These are phyloP conservation scores for Leccinum ochraceum DNA, from an alignment of 768 basidiomycete species.

Conservation along the genomic window DNA sequence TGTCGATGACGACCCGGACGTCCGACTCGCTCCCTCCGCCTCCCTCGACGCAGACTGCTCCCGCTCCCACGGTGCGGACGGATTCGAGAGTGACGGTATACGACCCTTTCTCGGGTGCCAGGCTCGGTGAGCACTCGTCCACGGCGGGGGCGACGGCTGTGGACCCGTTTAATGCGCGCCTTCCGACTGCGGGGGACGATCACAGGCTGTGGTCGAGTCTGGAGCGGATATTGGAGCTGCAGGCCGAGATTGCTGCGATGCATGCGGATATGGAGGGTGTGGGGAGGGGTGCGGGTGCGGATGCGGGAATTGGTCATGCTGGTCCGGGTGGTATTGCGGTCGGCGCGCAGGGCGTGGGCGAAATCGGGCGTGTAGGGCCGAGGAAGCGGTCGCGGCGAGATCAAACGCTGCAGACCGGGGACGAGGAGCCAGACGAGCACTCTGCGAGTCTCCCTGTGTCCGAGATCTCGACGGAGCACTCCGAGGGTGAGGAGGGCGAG, in stretches of 20 bases:
- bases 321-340: conserved; percentile 29
- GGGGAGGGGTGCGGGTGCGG: conserved; percentile 7
- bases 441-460: conserved; percentile 18
- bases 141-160: conserved; percentile 7
- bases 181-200: conserved; percentile 35
- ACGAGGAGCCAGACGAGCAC: conserved; percentile 27
- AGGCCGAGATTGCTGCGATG: conserved; percentile 70
- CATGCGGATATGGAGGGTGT: conserved; percentile 77
- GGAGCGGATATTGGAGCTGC: conserved; percentile 66
- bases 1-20: no score
- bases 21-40: conserved; percentile 17
- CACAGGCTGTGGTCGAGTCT: conserved; percentile 69
- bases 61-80: not conserved
- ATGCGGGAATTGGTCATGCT: conserved; percentile 7
- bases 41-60: conserved; percentile 8
- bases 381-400: conserved; percentile 33
- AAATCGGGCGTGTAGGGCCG: conserved; percentile 16
- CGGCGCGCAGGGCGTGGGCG: conserved; percentile 5
- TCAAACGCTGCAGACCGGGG: conserved; percentile 36
- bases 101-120: conserved; percentile 36
- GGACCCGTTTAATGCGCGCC: conserved; percentile 7
- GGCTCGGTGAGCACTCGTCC: conserved; percentile 23
- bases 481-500: conserved; percentile 39
- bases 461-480: conserved; percentile 26
- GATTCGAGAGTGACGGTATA: conserved; percentile 25